phyloP scores from a whole-genome alignment of 345 rosid genomes.

The Mercurialis annua region DNA sequence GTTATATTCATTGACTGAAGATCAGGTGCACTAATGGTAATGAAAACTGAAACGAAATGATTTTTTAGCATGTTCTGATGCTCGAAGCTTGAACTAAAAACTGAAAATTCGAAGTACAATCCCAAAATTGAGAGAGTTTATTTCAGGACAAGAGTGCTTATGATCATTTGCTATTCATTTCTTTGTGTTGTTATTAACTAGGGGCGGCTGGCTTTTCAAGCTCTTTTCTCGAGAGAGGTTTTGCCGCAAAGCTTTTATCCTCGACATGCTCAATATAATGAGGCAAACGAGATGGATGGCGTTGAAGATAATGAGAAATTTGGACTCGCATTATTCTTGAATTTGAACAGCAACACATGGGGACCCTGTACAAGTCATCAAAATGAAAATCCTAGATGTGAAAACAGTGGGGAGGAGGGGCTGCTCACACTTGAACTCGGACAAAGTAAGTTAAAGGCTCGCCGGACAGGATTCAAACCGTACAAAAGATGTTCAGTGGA shows the following conservation, averaged over 20 bases:
- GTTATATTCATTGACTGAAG: background rate
- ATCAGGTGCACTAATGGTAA: background rate
- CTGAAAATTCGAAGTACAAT: background rate
- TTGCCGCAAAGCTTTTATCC: constrained; percentile 94
- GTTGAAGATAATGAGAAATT: constrained; percentile 35
- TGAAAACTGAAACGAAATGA: background rate
- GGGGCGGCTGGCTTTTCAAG: constrained; percentile 94
- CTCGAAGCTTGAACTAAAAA: background rate
- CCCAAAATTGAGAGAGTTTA: background rate
- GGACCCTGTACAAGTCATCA: constrained; percentile 25
- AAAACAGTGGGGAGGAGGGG: constrained; percentile 36
- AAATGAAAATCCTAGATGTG: constrained; percentile 9
- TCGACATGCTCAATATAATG: constrained; percentile 35
- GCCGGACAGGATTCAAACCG: constrained; percentile 83
- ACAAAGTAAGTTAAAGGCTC: constrained; percentile 48
- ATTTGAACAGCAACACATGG: constrained; percentile 44
- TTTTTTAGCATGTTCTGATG: background rate
- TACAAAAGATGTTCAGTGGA: constrained; percentile 86
- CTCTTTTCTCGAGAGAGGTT: constrained; percentile 75
- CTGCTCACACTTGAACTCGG: constrained; percentile 56
- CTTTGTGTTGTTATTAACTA: constrained; percentile 21
- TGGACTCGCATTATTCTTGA: constrained; percentile 37
- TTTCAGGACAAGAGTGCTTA: background rate
- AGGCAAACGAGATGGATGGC: constrained; percentile 21
- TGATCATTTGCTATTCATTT: constrained; percentile 4